A percentile compares a stretch with the other conserved stretches of the same genome.
Evolutionary conservation across 2,329 filamentous ascomycete species (phyloP).

Genomic region (Eutypa lata): DNA sequence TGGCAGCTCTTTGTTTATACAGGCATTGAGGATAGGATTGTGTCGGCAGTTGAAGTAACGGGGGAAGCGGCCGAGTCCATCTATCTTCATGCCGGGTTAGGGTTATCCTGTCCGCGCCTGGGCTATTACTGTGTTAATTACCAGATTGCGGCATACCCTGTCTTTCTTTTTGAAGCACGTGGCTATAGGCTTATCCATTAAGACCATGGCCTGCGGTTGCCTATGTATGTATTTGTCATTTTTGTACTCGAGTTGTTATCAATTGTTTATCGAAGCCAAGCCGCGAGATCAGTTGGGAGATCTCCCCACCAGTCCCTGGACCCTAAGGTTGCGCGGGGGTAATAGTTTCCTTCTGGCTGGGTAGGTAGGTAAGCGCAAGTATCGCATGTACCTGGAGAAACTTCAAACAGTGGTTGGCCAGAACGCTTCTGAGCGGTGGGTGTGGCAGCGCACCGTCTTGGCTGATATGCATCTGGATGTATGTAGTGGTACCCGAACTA

Average conservation of each 20-base stretch:
- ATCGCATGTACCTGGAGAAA: too few species aligned
- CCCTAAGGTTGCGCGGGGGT: not conserved
- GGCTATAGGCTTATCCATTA: too few species aligned
- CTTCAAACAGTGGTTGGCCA: too few species aligned
- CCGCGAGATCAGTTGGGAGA: not conserved
- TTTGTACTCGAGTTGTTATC: not conserved
- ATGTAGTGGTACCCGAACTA: not conserved
- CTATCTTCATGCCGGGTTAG: too few species aligned
- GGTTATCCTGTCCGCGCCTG: too few species aligned
- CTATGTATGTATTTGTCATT: not conserved
- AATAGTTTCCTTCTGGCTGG: not conserved
- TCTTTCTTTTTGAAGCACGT: not conserved
- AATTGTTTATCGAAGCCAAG: not conserved
- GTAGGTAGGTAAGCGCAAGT: not conserved
- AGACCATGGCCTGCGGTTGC: too few species aligned
- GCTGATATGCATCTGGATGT: not conserved
- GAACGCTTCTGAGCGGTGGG: too few species aligned
- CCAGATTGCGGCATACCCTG: not conserved
- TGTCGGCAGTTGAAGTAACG: too few species aligned
- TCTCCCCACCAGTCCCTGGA: not conserved
- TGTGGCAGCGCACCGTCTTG: too few species aligned
- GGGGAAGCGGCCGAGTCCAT: too few species aligned
- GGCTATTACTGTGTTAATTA: not conserved
- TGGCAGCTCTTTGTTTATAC: too few species aligned
- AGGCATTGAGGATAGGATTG: too few species aligned